Base-by-base conservation (phyloP, 345 rosid species). In the Durio zibethinus region DNA sequence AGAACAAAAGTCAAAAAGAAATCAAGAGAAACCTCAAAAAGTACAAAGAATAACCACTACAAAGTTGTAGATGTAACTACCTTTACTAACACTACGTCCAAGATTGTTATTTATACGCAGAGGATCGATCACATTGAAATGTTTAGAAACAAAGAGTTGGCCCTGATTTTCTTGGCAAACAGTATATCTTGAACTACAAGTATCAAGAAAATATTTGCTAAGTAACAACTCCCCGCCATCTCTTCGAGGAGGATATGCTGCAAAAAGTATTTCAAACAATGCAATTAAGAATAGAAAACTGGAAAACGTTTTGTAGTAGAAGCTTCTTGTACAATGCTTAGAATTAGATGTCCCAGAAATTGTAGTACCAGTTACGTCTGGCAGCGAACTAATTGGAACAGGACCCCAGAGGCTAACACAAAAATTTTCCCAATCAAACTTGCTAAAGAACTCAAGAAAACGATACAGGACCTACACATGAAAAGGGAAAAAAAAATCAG, bases 11-110 rank as follows among this genome's bases (percentile, higher is more conserved):
- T 10, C 18, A 11, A 8, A 78, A 63, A 50, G 4, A 78, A 40
- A 33, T 8, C 8, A 1, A 79, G 48, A 56, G 4, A 45, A 15
- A 25, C 47, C 36, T 60, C 16, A 18, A 2, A 77, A 14, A 23
- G 23, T 62, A n/a, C 16, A 18, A 75, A 18, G 7, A 76, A 12
- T 35, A 73, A 47, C 45, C 29, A 52, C 52, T 21, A 31, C 54
- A 81, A 1, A 38, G 29, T 52, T 50, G 11, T 18, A 72, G 43
- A 59, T 59, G 53, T 52, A 80, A 69, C 42, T 88, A 97, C 99
- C 99, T 94, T 94, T 94, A 82, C 91, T 97, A 80, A 94, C 99
- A 84, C 99, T 94, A 66, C 99, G 98, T n/a, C 99, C 99, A 82
- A 97, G 98, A 85, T 94, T 97, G 93, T 97, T 97, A 90, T 89